Conservation (phyloP, 345 rosid genomes). For the Gossypium thurberi region DNA sequence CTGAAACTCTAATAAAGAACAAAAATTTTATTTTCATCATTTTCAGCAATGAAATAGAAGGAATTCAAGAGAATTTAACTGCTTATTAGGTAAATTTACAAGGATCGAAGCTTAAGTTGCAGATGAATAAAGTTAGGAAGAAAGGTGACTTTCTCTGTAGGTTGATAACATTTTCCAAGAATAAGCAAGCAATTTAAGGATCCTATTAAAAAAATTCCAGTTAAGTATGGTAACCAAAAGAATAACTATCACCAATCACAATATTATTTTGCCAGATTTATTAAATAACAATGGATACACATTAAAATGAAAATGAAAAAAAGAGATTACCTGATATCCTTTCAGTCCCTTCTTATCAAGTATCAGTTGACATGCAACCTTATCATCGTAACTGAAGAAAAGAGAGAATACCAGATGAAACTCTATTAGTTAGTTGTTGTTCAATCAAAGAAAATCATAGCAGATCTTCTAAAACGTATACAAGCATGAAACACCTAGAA, state of each 20-base stretch:
- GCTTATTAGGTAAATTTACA: background rate
- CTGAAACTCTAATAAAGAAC: background rate
- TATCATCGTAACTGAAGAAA: conserved; percentile 64
- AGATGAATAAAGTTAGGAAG: background rate
- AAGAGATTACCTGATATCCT: conserved; percentile 78
- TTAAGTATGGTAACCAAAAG: background rate
- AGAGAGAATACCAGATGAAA: conserved; percentile 17
- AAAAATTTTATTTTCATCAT: background rate
- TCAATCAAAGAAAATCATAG: conserved; percentile 10
- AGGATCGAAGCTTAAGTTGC: background rate
- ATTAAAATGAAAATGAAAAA: background rate
- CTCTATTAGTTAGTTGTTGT: conserved; percentile 5
- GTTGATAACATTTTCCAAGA: background rate
- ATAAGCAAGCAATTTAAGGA: conserved; percentile 3
- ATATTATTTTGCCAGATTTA: background rate
- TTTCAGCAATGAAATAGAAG: background rate
- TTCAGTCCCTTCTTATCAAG: conserved; percentile 80
- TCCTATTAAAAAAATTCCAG: background rate
- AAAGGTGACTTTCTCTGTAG: background rate
- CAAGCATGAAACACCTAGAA: background rate
- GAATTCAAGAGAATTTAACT: background rate
- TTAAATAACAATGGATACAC: conserved; percentile 4
- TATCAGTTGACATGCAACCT: conserved; percentile 83
- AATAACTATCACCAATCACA: background rate
- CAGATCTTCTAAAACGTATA: conserved; percentile 6